Evolutionary conservation across 495 filamentous ascomycete genomes (phyloP), one percentile per base, ranked within the genome.

Genomic region (Beverwykella pulmonaria): DNA sequence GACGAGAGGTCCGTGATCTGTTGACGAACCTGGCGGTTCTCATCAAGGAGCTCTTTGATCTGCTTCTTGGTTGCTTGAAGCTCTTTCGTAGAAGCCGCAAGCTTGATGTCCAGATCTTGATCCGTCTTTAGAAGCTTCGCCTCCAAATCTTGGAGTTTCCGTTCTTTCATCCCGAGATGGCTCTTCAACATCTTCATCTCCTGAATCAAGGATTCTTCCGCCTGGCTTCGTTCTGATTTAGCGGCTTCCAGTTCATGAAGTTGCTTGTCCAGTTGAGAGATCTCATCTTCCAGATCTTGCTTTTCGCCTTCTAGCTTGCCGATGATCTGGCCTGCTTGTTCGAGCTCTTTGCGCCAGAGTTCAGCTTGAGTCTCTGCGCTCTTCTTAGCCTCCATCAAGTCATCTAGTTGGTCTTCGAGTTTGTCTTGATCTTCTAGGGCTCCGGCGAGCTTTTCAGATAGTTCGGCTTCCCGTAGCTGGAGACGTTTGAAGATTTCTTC

Each of bases 401-500:
- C 87, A 75, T 99, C 95, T 0, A 99, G 81, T 73, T 98, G 92
- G 48, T 92, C 90, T 75, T 99, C 95, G 1, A 98, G 84, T 30
- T 86, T 86, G 73, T 98, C 95, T 76, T 98, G 94, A 68, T 99
- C 95, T 19, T 96, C 90, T 52, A 97, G 83, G n/a, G 94, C 93
- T 32, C 88, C 94, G 14, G 92, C 84, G 22, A 99, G 81, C 78
- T 98, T 97, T 71, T 99, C 95, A 19, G 84, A 88, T 0, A 99
- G 82, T 71, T 97, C 93, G 3, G 87, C 86, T 74, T 98, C 94
- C 25, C 93, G 87, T 36, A 88, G 75, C 72, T 97, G 93, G n/a
- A 97, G 81, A 19, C 95, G 85, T 74, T 93, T 94, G 80, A 97
- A 97, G 39, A 99, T 98, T 66, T 98, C 94, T 68, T 99, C 95